A percentile compares a stretch with the other conserved stretches of the same genome.
These are phyloP conservation scores for Bertia moriformis DNA, from an alignment of 2,329 filamentous ascomycete species.

Conservation along the genomic window DNA sequence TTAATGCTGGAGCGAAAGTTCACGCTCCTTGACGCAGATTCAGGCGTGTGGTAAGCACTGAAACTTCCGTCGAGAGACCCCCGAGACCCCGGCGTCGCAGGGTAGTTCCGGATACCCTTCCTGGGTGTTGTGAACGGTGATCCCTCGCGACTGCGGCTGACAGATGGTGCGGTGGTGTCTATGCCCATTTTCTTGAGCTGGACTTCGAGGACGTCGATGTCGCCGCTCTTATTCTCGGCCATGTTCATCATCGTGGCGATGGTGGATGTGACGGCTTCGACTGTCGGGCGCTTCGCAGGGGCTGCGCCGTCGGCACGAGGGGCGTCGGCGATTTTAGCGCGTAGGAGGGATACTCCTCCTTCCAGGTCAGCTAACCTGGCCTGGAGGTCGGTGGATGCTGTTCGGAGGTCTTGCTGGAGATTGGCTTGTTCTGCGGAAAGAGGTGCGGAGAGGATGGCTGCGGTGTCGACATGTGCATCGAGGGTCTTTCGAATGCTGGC, in stretches of 20 bases:
- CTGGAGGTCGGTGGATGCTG: background rate
- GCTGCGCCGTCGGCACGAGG: background rate
- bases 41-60: conserved; percentile 22
- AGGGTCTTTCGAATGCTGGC: conserved; percentile 1
- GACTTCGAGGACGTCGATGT: background rate
- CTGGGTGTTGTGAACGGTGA: conserved; percentile 19
- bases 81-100: conserved; percentile 19
- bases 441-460: background rate
- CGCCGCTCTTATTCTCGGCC: background rate
- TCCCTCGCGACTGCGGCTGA: conserved; percentile 13
- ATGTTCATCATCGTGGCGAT: conserved; percentile 1
- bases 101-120: conserved; percentile 14
- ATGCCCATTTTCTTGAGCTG: background rate
- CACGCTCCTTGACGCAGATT: conserved; percentile 13
- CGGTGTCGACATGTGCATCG: background rate
- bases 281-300: conserved; percentile 3
- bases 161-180: conserved; percentile 6
- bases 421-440: background rate
- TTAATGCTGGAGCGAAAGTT: conserved; percentile 18
- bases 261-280: conserved; percentile 1
- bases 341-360: background rate
- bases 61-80: conserved; percentile 14
- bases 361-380: background rate
- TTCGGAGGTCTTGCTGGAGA: background rate
- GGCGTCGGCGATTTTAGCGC: background rate